phyloP scores from a whole-genome alignment of 768 basidiomycete species.

The Phallus indusiatus region DNA sequence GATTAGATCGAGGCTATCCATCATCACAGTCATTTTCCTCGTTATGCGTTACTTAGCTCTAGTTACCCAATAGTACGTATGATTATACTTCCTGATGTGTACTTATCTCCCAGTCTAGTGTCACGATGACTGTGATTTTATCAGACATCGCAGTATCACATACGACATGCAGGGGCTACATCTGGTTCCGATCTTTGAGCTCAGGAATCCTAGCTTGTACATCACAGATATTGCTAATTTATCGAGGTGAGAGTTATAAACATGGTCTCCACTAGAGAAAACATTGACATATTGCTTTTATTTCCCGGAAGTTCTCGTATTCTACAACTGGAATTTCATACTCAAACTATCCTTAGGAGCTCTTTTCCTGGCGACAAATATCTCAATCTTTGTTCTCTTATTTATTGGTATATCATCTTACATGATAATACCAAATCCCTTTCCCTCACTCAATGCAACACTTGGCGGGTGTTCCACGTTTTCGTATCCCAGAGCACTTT shows the following conservation, averaged over 20 bases:
- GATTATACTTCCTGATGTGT: neutral
- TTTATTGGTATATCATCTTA: neutral
- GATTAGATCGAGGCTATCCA: neutral
- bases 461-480: neutral
- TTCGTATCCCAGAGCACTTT: neutral
- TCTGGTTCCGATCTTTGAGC: neutral
- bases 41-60: neutral
- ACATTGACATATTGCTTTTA: neutral
- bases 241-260: neutral
- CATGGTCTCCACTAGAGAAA: no score
- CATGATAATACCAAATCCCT: neutral
- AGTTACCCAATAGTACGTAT: neutral
- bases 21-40: neutral
- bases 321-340: neutral
- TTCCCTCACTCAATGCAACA: neutral
- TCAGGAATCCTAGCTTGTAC: neutral
- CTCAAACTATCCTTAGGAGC: neutral
- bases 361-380: neutral
- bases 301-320: neutral
- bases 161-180: neutral
- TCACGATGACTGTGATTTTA: neutral
- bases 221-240: neutral
- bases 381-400: neutral
- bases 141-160: neutral
- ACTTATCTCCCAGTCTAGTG: neutral